Evolutionary conservation across 2,329 filamentous ascomycete species (phyloP).

Genomic region (Trichophyton verrucosum): DNA sequence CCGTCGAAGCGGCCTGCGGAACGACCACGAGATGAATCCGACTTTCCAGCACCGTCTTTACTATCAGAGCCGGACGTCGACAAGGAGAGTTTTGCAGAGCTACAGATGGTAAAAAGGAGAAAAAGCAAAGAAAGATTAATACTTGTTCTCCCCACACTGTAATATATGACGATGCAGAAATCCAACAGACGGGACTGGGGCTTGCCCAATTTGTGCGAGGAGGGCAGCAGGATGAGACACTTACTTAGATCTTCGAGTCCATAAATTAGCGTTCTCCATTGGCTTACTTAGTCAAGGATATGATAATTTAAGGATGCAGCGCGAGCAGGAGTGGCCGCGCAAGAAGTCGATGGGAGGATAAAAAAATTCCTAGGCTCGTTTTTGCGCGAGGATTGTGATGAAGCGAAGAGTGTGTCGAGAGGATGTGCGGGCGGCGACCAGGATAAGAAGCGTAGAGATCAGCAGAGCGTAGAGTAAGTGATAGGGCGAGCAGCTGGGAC

Average conservation of each 20-base stretch:
- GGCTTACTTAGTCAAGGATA: constrained; percentile 11
- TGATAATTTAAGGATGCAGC: background rate
- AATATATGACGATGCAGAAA: constrained; percentile 6
- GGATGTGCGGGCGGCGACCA: background rate
- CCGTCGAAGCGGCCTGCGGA: constrained; percentile 62
- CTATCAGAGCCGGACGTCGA: constrained; percentile 53
- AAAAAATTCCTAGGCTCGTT: background rate
- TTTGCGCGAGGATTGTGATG: background rate
- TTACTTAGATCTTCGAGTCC: constrained; percentile 31
- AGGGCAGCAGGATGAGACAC: background rate
- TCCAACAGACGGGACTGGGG: background rate
- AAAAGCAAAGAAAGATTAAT: constrained; percentile 17
- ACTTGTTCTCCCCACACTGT: constrained; percentile 10
- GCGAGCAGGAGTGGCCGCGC: background rate
- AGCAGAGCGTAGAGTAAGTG: background rate
- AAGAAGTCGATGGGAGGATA: background rate
- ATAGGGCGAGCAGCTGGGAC: background rate
- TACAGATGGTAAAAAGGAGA: constrained; percentile 24
- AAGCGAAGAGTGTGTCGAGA: background rate
- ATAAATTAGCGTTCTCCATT: constrained; percentile 41
- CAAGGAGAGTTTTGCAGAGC: constrained; percentile 81
- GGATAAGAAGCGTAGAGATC: background rate
- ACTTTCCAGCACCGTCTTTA: constrained; percentile 42
- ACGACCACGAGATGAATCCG: constrained; percentile 49
- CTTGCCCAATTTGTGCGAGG: background rate